Conservation (phyloP, 768 basidiomycete genomes). For the Chalciporus piperatus region DNA sequence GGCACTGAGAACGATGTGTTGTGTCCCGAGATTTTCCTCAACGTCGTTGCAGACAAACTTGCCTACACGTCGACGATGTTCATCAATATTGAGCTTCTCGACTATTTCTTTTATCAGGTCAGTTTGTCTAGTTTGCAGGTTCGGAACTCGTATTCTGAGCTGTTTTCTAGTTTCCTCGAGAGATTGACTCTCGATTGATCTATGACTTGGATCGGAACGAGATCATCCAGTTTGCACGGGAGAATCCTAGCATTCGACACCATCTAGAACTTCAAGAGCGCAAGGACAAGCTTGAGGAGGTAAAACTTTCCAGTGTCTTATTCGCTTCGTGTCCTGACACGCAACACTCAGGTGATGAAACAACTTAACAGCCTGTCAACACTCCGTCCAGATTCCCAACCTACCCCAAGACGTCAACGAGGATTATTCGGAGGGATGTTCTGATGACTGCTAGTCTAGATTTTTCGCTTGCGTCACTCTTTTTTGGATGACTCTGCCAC, state of each 20-base stretch:
- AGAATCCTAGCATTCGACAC: conserved; percentile 84
- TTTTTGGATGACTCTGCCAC: background rate
- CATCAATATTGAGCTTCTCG: conserved; percentile 96
- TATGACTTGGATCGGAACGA: conserved; percentile 92
- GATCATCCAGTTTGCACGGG: conserved; percentile 88
- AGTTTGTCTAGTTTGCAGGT: conserved; percentile 14
- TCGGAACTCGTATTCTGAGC: background rate
- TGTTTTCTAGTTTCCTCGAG: conserved; percentile 81
- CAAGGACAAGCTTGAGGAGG: conserved; percentile 97
- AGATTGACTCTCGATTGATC: conserved; percentile 90
- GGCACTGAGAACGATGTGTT: conserved; percentile 87
- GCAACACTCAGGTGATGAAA: conserved; percentile 76
- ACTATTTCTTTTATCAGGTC: conserved; percentile 98
- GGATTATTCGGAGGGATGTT: conserved; percentile 81
- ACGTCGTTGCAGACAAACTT: conserved; percentile 95
- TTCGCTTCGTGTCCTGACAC: conserved; percentile 7
- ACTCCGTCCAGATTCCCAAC: conserved; percentile 78
- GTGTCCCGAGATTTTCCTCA: conserved; percentile 96
- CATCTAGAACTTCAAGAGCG: conserved; percentile 95
- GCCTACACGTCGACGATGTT: conserved; percentile 97
- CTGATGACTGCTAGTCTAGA: conserved; percentile 36
- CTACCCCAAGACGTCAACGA: conserved; percentile 67
- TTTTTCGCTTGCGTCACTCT: background rate
- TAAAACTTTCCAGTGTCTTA: conserved; percentile 26
- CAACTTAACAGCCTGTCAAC: conserved; percentile 90